Evolutionary conservation across 2,329 filamentous ascomycete species (phyloP), one percentile per base, ranked within the genome.

Genomic region (Tolypocladium inflatum): DNA sequence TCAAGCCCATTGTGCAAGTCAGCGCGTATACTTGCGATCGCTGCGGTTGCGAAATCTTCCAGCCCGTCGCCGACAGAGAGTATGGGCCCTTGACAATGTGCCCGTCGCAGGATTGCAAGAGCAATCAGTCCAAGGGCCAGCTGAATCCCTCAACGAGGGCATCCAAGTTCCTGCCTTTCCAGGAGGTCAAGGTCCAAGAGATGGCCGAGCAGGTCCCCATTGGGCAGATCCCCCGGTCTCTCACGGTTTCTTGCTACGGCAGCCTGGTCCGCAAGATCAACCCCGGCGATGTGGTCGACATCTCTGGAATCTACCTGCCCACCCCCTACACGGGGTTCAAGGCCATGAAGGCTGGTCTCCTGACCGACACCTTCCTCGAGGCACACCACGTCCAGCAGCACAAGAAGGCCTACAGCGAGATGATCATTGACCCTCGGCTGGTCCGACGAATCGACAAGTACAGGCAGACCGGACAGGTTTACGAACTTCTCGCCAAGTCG

Each of bases 171-270:
- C 77, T 96, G 67, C 91, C 94, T 4, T 99, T 99, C 78, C 94
- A 99, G 73, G 94, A 99, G 74, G 86, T 97, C 74, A 97, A 97
- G 77, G 91, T 99, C 58, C 94, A 99, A 74, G 94, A 99, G 71
- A 90, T 97, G 85, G 91, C 94, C n/a, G 94, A 99, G 71, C 94
- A 99, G 73, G 94, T 99, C 0, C 94, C 94, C 9, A 95, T 99
- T 63, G 94, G 94, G 55, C 94, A 99, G 71, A 99, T 99, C 66
- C 94, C 94, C 38, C 85, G 94, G 59, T 91, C 91, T 58, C 77
- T 99, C 62, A 97, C 93, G 0, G 78, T 99, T 26, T 84, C 96
- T 67, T 96, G 91, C 73, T 88, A 95, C 68, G 94, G 94, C 60
- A 89, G 85, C 60, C 80, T 96, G 15, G 91, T 93, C 37, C 83